Conservation (phyloP, 768 basidiomycete genomes). For the Amylocystis lapponica region DNA sequence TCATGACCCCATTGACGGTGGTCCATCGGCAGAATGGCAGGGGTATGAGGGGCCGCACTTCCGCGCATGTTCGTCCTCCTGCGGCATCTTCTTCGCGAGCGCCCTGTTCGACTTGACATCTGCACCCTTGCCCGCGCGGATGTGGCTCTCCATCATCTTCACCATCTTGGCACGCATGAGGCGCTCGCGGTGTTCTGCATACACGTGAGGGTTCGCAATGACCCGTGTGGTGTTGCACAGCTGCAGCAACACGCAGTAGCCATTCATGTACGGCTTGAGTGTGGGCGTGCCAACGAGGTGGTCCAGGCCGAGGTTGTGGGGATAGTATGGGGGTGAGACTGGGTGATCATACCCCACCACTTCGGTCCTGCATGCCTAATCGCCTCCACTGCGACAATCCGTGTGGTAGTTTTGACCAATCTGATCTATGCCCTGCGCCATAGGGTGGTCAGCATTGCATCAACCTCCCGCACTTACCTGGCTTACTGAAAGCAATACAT, state of each 20-base stretch:
- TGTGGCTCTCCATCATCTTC: conserved; percentile 88
- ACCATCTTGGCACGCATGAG: conserved; percentile 86
- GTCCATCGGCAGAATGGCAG: conserved; percentile 49
- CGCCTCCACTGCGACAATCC: no score
- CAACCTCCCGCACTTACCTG: no score
- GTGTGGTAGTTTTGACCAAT: no score
- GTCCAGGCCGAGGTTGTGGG: conserved; percentile 78
- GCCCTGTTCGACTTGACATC: conserved; percentile 79
- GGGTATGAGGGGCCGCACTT: no score
- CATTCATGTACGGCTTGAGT: conserved; percentile 99
- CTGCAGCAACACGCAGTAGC: conserved; percentile 94
- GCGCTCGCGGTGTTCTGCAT: conserved; percentile 90
- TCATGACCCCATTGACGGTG: conserved; percentile 84
- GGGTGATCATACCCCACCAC: no score
- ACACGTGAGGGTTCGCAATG: conserved; percentile 94
- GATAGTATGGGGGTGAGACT: no score
- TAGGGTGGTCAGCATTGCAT: no score
- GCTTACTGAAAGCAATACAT: no score
- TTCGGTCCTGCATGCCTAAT: no score
- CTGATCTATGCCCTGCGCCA: no score
- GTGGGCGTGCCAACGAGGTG: conserved; percentile 92
- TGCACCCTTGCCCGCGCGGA: conserved; percentile 71
- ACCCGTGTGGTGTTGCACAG: conserved; percentile 94
- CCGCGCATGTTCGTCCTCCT: conserved; percentile 55
- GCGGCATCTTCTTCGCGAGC: conserved; percentile 78